Conservation (phyloP, 768 basidiomycete species). For the Leccinum barrowsii region DNA sequence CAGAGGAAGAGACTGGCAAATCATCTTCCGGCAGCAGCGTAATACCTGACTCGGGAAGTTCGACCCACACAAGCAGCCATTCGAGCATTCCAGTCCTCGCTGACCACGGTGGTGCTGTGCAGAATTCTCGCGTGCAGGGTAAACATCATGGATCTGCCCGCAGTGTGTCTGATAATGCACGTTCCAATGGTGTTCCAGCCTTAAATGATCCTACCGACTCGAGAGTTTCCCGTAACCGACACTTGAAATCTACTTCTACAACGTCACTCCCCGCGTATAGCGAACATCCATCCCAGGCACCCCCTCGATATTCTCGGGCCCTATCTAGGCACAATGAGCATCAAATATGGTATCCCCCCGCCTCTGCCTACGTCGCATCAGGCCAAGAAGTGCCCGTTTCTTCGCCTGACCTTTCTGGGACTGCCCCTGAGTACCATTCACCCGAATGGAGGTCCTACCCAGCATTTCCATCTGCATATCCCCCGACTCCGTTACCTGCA, state of each 20-base stretch:
- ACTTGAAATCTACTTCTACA: constrained; percentile 15
- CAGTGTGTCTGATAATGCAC: constrained; percentile 17
- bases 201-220: constrained; percentile 2
- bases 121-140: constrained; percentile 6
- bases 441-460: constrained; percentile 76
- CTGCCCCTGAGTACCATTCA: constrained; percentile 31
- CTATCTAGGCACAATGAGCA: constrained; percentile 25
- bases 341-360: constrained; percentile 62
- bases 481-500: constrained; percentile 56
- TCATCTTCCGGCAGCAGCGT: not conserved
- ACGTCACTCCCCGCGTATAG: constrained; percentile 24
- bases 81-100: constrained; percentile 12
- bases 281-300: constrained; percentile 20
- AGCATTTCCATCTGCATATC: constrained; percentile 74
- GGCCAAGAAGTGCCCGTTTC: constrained; percentile 12
- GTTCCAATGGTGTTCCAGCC: not conserved
- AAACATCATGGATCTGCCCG: constrained; percentile 13
- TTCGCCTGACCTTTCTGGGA: constrained; percentile 19
- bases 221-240: constrained; percentile 6
- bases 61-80: constrained; percentile 6
- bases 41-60: constrained; percentile 1
- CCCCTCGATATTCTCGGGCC: constrained; percentile 23
- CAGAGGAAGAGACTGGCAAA: constrained; percentile 6
- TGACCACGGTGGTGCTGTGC: constrained; percentile 6
- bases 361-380: constrained; percentile 36